phyloP scores from a whole-genome alignment of 2,329 filamentous ascomycete genomes.

The Triangularia verruculosa region DNA sequence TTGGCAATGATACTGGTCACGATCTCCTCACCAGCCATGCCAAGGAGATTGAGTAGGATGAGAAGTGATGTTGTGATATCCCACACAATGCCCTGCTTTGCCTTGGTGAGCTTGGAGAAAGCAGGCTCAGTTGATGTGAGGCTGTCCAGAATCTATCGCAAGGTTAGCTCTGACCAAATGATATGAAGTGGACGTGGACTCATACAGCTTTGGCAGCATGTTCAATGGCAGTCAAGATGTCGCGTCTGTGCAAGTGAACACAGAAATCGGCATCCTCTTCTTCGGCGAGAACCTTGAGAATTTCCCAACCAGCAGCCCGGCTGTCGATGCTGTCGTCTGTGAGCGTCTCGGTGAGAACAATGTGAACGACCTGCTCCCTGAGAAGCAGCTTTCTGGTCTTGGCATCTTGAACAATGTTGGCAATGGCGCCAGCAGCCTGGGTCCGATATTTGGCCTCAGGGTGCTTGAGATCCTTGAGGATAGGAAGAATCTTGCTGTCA shows the following conservation, averaged over 20 bases:
- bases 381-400: conserved; percentile 63
- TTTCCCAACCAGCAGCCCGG: conserved; percentile 65
- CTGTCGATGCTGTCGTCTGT: conserved; percentile 62
- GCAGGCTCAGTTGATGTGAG: conserved; percentile 39
- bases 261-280: conserved; percentile 67
- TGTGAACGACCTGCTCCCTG: conserved; percentile 63
- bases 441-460: conserved; percentile 58
- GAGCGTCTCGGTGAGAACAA: conserved; percentile 61
- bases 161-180: conserved; percentile 7
- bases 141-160: conserved; percentile 42
- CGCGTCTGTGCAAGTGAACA: conserved; percentile 60
- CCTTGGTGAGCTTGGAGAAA: conserved; percentile 49
- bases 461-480: conserved; percentile 59
- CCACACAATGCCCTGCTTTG: conserved; percentile 53
- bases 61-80: conserved; percentile 53
- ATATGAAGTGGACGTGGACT: conserved; percentile 5
- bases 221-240: conserved; percentile 59
- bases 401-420: conserved; percentile 59
- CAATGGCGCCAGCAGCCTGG: conserved; percentile 56
- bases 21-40: conserved; percentile 60
- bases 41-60: conserved; percentile 51
- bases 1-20: conserved; percentile 52
- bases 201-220: conserved; percentile 53
- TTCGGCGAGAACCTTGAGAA: conserved; percentile 57
- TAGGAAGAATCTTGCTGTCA: conserved; percentile 61